phyloP scores from a whole-genome alignment of 306 rosid genomes.

The Begonia peltatifolia region DNA sequence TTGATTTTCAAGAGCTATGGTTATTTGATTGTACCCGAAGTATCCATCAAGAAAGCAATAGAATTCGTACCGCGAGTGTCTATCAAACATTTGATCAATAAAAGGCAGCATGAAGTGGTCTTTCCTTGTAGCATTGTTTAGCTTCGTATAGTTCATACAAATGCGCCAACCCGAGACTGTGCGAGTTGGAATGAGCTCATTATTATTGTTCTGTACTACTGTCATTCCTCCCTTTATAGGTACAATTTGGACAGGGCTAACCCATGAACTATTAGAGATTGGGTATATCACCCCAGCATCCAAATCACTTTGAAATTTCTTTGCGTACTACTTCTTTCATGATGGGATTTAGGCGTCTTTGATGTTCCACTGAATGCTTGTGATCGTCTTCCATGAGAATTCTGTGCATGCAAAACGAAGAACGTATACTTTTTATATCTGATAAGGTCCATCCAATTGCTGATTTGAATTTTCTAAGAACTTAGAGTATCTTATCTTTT shows the following conservation, averaged over 20 bases:
- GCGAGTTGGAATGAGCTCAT: neutral
- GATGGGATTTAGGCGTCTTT: neutral
- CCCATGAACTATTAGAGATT: neutral
- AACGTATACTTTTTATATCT: neutral
- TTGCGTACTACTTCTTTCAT: neutral
- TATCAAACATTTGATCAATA: neutral
- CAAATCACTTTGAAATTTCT: neutral
- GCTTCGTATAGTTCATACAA: neutral
- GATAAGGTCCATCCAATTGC: neutral
- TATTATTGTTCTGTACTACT: neutral
- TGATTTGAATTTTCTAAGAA: neutral
- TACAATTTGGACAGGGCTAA: neutral
- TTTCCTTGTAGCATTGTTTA: neutral
- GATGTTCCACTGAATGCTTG: neutral
- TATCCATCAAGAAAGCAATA: too few relatives aligned
- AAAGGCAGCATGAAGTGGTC: neutral
- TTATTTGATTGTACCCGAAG: too few relatives aligned
- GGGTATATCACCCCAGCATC: neutral
- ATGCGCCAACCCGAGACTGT: neutral
- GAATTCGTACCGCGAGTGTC: too few relatives aligned
- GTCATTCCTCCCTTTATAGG: neutral
- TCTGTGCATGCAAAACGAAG: neutral
- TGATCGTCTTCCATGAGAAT: neutral
- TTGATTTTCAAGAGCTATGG: too few relatives aligned
- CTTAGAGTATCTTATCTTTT: neutral